Evolutionary conservation across 2,329 filamentous ascomycete genomes (phyloP), one percentile per base, ranked within the genome.

Genomic region (Pseudocercospora eumusae): DNA sequence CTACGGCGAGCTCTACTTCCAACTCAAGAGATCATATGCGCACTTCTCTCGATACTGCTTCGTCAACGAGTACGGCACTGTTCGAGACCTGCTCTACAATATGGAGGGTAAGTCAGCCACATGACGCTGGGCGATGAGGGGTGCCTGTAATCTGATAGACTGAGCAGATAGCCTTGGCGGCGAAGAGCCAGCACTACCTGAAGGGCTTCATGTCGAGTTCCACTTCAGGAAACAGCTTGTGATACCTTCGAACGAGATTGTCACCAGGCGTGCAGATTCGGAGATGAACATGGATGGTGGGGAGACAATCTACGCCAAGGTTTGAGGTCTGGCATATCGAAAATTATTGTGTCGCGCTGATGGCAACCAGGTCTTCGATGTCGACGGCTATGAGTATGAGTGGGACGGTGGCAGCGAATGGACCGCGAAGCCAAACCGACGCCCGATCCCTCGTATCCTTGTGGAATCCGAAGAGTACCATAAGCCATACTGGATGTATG

Each of bases 21-120:
- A 45, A 33, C 58, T 60, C 8, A 60, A 56, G 58, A 40, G 58
- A 25, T 60, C 58, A 3, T 60, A 27, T 31, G 58, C 58, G 27
- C 27, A 45, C 54, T 56, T 49, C 59, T 60, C 59, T 8, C 27
- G 59, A 5, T 21, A 56, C 20, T 25, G 31, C 3, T 44, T 18
- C 0, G 11, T 18, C 2, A 60, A 60, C 23, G 28, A 50, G 21
- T 25, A 56, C 31, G 20, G 25, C 15, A 44, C 58, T 13, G 49
- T 56, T n/a, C 27, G 23, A n/a, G 40, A 50, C 10, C 21, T 56
- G 10, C 18, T 56, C 31, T 25, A 18, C 9, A 13, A 21, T 20
- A 47, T 56, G 52, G 21, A 40, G 33, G n/a, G 53, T 61, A 11
- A 42, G 53, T 33, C 28, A 31, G 28, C 10, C 28, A 31, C 10